Base-by-base conservation (phyloP, 208 protist genomes). In the Chromosphaera perkinsii region DNA sequence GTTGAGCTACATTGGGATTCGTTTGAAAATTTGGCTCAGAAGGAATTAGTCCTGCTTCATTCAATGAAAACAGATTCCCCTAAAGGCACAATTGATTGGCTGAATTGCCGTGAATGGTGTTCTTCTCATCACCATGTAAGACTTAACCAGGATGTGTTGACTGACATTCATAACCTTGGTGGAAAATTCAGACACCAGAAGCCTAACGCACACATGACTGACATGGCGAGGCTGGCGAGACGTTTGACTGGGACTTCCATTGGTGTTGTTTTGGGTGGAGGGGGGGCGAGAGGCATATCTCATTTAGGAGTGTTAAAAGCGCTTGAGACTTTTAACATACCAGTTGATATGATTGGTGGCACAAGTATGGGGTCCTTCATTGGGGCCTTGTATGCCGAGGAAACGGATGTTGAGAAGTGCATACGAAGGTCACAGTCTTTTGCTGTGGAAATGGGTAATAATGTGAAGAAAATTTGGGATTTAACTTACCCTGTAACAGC, bases 261-360 rank as follows among this genome's bases (percentile, higher is more conserved):
- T 24, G 59, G 69, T 49, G 31, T 69, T 22, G 64, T 72, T 22
- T 57, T 77, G 42, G 72, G 72, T 22, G 72, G 72, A 47, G 72
- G 72, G 26, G 72, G 72, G 22, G 72, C 72, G 12, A 27, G 54
- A 1, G 72, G 72, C 0, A 22, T 77, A 3, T 36, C 60, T n/a
- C 72, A 77, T 54, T 24, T 72, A 17, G 72, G 72, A 40, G 29
- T 77, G 3, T 42, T 77, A 27, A 9, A 43, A 2, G 66, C 47
- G 24, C 52, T 77, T 24, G 37, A 54, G 56, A 20, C 45, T 33
- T 3, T 5, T 33, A 43, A 48, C 40, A 52, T 49, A 7, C 57
- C 58, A 22, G 55, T 75, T 26, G 69, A 75, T 42, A 56, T 75
- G 61, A 29, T 75, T 35, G 60, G 61, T 20, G 69, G 69, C 24